A percentile compares a stretch with the other conserved stretches of the same genome.
Conservation (phyloP, 768 basidiomycete genomes). For the Fistulinella prunicolor region DNA sequence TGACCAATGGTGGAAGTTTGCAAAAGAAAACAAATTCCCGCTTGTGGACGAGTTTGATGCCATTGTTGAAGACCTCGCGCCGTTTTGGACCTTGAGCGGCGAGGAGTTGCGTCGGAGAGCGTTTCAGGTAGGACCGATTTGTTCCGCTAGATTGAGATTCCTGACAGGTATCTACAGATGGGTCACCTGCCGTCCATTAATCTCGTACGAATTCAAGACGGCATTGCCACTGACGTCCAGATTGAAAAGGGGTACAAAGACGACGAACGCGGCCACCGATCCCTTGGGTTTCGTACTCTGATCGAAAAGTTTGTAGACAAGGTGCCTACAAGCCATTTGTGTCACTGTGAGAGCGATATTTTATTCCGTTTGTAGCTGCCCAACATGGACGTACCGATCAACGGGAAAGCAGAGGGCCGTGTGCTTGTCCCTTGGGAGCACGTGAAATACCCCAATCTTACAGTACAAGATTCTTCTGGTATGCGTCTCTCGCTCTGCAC, state of each 20-base stretch:
- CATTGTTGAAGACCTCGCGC: constrained; percentile 73
- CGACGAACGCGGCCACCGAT: constrained; percentile 71
- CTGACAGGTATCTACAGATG: no score
- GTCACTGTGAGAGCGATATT: background rate
- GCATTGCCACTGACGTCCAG: constrained; percentile 56
- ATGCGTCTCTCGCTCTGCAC: constrained; percentile 1
- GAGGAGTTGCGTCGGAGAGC: constrained; percentile 68
- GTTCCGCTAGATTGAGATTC: no score
- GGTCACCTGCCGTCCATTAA: constrained; percentile 64
- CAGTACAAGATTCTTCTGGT: constrained; percentile 39
- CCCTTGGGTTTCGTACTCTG: constrained; percentile 75
- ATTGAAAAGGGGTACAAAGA: constrained; percentile 55
- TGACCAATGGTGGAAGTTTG: constrained; percentile 87
- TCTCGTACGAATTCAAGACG: constrained; percentile 73
- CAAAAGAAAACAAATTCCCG: constrained; percentile 63
- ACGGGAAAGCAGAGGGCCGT: constrained; percentile 90
- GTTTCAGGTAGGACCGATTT: constrained; percentile 40
- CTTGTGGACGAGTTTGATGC: constrained; percentile 90
- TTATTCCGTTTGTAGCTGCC: constrained; percentile 54
- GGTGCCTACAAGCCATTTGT: constrained; percentile 39
- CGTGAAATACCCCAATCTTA: constrained; percentile 66
- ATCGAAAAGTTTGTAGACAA: constrained; percentile 63
- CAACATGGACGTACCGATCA: constrained; percentile 93
- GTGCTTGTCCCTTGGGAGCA: constrained; percentile 94
- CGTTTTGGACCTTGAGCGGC: constrained; percentile 77